These are phyloP conservation scores for Yarrowia galli DNA, from an alignment of 1,139 yeast species.

Conservation along the genomic window DNA sequence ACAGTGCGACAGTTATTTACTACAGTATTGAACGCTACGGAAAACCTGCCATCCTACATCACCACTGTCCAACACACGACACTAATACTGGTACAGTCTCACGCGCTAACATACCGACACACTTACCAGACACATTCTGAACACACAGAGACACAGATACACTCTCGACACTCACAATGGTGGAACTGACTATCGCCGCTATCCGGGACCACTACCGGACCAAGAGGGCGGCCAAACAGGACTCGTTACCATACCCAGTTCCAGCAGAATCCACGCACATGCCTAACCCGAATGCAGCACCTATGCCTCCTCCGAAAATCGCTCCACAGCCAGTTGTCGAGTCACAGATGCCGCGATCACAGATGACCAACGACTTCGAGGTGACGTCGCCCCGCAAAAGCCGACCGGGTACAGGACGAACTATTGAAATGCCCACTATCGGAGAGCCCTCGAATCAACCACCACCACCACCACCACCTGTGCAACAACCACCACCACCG, in stretches of 20 bases:
- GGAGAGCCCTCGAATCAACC: no score
- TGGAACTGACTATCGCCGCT: constrained; percentile 34
- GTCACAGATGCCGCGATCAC: constrained; percentile 10
- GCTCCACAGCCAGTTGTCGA: constrained; percentile 14
- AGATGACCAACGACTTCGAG: constrained; percentile 26
- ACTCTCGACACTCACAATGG: background rate
- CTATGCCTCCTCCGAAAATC: constrained; percentile 30
- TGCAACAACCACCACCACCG: background rate
- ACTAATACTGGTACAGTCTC: background rate
- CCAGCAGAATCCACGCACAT: constrained; percentile 14
- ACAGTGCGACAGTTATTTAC: background rate
- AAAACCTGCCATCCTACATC: no score
- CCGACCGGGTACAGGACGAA: background rate
- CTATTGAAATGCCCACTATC: background rate
- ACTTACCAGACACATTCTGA: background rate
- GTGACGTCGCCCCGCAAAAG: background rate
- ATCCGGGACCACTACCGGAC: constrained; percentile 25
- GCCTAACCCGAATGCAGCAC: constrained; percentile 36
- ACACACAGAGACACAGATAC: background rate
- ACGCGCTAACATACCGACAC: no score
- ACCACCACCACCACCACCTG: background rate
- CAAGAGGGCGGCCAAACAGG: constrained; percentile 23
- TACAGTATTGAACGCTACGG: no score
- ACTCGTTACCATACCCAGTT: constrained; percentile 24
- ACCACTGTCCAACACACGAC: background rate